A percentile compares a stretch with the other conserved stretches of the same genome.
phyloP scores from a whole-genome alignment of 768 basidiomycete species.

The Vishniacozyma victoriae region DNA sequence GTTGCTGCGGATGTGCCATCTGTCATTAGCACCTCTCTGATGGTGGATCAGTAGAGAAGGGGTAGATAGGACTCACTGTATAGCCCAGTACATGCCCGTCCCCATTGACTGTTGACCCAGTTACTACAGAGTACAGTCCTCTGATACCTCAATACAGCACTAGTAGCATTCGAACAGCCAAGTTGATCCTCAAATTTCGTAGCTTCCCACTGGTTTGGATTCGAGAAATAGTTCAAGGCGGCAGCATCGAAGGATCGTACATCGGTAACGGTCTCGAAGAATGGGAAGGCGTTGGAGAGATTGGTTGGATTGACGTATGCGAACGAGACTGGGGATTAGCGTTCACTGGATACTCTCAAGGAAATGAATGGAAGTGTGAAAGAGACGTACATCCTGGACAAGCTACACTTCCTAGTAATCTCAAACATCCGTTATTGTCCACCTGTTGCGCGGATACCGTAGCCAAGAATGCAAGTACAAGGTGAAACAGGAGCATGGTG shows the following conservation, averaged over 20 bases:
- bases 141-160: slow-evolving; percentile 34
- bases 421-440: slow-evolving; percentile 20
- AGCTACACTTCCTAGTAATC: slow-evolving; percentile 33
- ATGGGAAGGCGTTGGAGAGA: slow-evolving; percentile 42
- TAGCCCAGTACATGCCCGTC: slow-evolving; percentile 22
- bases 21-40: neutral
- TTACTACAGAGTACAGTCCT: slow-evolving; percentile 43
- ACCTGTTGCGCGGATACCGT: neutral
- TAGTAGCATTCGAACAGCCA: slow-evolving; percentile 41
- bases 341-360: no score
- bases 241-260: slow-evolving; percentile 39
- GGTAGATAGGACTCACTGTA: slow-evolving; percentile 30
- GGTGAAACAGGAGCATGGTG: no score
- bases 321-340: slow-evolving; percentile 22
- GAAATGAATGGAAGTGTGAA: neutral
- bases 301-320: slow-evolving; percentile 39
- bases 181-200: slow-evolving; percentile 41
- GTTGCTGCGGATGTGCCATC: slow-evolving; percentile 28
- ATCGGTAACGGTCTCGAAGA: slow-evolving; percentile 31
- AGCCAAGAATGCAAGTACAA: neutral
- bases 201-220: slow-evolving; percentile 32
- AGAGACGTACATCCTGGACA: slow-evolving; percentile 37
- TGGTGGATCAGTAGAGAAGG: neutral
- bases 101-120: slow-evolving; percentile 44
- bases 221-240: slow-evolving; percentile 38